A percentile compares a stretch with the other conserved stretches of the same genome.
phyloP scores from a whole-genome alignment of 2,329 filamentous ascomycete species.

The Tolypocladium capitatum region DNA sequence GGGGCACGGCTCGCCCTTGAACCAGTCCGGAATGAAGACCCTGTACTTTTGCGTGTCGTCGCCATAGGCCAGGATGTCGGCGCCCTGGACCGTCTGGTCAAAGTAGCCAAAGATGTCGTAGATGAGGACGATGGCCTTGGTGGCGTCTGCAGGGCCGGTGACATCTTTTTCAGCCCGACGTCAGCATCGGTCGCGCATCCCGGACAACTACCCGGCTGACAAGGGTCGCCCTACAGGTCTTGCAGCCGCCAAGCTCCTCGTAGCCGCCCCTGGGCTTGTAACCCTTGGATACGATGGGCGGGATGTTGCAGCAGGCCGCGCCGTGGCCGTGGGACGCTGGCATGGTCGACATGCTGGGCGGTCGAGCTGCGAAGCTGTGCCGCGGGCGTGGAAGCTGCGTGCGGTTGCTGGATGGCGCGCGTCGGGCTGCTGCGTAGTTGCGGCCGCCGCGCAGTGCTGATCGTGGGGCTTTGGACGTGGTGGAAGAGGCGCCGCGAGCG shows the following conservation, averaged over 20 bases:
- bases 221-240: too few species aligned
- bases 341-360: constrained; percentile 33
- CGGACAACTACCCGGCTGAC: too few species aligned
- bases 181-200: too few species aligned
- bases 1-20: constrained; percentile 55
- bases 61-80: constrained; percentile 48
- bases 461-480: background rate
- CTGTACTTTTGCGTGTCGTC: constrained; percentile 55
- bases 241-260: constrained; percentile 40
- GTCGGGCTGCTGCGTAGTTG: background rate
- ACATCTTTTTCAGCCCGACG: constrained; percentile 22
- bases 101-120: constrained; percentile 61
- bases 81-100: constrained; percentile 56
- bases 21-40: constrained; percentile 88
- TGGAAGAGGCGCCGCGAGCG: background rate
- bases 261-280: constrained; percentile 44
- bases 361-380: background rate
- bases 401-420: background rate
- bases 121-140: constrained; percentile 47
- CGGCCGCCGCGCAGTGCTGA: background rate
- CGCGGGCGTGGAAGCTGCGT: background rate
- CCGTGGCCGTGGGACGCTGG: constrained; percentile 39
- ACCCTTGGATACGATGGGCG: constrained; percentile 40
- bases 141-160: constrained; percentile 31
- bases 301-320: constrained; percentile 44